Percentiles rank a stretch among this genome's conserved stretches.
phyloP scores from a whole-genome alignment of 306 rosid genomes.

The Vachellia collinsii region DNA sequence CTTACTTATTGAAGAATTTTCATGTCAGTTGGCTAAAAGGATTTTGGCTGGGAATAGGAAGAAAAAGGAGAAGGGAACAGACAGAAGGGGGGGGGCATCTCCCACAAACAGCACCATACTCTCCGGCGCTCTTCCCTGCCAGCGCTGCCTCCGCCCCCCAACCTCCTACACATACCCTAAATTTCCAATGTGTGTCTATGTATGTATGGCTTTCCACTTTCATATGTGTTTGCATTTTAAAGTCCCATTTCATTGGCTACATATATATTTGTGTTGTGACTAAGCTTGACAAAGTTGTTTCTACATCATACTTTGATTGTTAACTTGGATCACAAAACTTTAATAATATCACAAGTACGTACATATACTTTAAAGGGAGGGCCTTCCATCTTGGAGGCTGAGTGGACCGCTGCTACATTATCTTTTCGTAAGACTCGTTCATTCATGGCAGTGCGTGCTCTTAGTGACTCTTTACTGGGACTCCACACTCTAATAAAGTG shows the following conservation, averaged over 20 bases:
- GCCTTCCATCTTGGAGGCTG: constrained; percentile 11
- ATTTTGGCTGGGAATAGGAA: too few species aligned
- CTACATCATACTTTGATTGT: background rate
- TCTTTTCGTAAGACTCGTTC: constrained; percentile 32
- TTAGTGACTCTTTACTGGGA: background rate
- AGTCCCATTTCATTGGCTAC: background rate
- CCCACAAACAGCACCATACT: constrained; percentile 36
- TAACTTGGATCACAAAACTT: background rate
- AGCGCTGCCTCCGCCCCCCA: constrained; percentile 26
- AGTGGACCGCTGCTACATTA: background rate
- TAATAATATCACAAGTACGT: too few species aligned
- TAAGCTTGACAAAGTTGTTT: background rate
- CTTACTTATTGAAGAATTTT: too few species aligned
- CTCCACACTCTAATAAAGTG: background rate
- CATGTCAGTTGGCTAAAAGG: too few species aligned
- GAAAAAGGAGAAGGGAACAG: background rate
- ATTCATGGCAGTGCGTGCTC: constrained; percentile 31
- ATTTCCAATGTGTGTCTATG: too few species aligned
- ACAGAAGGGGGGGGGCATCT: constrained; percentile 65
- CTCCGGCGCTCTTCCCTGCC: constrained; percentile 63
- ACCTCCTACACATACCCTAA: background rate
- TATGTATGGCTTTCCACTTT: background rate
- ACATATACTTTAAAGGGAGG: too few species aligned
- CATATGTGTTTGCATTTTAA: background rate
- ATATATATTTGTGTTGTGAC: background rate